A percentile compares a stretch with the other conserved stretches of the same genome.
These are phyloP conservation scores for Xylariaceae sp. DNA, from an alignment of 2,329 filamentous ascomycete genomes.

Conservation along the genomic window DNA sequence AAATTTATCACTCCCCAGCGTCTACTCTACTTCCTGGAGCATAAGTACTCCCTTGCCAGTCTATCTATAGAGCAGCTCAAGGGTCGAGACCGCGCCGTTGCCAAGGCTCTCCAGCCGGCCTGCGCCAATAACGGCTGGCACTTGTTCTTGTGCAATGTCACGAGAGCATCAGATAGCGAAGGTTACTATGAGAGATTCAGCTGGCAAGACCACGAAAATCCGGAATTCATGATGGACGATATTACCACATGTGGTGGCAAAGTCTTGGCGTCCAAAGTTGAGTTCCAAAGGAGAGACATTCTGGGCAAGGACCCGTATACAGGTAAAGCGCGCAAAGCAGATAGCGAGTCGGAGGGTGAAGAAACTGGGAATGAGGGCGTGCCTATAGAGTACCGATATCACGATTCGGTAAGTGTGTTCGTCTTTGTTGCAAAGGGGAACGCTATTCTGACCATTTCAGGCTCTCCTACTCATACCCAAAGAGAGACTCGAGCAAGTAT, in stretches of 20 bases:
- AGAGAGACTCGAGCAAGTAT: conserved; percentile 7
- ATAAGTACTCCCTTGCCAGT: conserved; percentile 9
- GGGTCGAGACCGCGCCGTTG: conserved; percentile 12
- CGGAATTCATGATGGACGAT: conserved; percentile 4
- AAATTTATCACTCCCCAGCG: not conserved
- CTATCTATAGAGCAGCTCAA: conserved; percentile 10
- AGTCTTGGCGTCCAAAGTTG: not conserved
- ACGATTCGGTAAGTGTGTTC: conserved; percentile 11
- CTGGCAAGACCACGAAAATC: not conserved
- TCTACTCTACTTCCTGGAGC: conserved; percentile 9
- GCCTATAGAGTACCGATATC: conserved; percentile 8
- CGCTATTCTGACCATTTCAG: conserved; percentile 5
- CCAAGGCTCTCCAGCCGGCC: not conserved
- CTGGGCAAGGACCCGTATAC: conserved; percentile 5
- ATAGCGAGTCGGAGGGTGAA: conserved; percentile 11
- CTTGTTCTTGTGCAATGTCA: conserved; percentile 12
- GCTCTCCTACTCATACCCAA: conserved; percentile 8
- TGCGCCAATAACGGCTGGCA: conserved; percentile 5
- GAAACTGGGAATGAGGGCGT: conserved; percentile 8
- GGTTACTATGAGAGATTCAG: not conserved
- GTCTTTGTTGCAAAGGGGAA: not conserved
- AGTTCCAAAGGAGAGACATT: conserved; percentile 4
- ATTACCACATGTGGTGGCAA: conserved; percentile 6
- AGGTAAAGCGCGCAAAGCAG: not conserved
- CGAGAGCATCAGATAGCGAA: not conserved